Conservation (phyloP, 805 yeast genomes). For the Brettanomyces sp. region DNA sequence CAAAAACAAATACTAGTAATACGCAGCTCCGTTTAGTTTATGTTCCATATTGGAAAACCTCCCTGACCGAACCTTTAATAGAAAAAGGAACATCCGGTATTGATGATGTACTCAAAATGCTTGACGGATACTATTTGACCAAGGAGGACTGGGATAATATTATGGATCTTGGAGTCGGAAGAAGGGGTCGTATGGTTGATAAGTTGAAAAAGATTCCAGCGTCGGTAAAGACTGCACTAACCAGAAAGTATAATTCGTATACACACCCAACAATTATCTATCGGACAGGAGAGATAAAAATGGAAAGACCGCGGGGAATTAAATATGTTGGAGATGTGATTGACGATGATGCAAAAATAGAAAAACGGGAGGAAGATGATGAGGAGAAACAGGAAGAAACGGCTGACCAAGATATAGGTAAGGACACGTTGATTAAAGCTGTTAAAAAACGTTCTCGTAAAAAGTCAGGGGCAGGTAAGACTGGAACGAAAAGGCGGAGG, state of each 20-base stretch:
- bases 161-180: constrained; percentile 75
- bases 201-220: constrained; percentile 59
- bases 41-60: constrained; percentile 52
- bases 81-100: constrained; percentile 54
- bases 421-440: constrained; percentile 56
- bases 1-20: constrained; percentile 70
- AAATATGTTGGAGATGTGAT: constrained; percentile 53
- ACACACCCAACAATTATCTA: constrained; percentile 82
- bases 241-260: constrained; percentile 67
- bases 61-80: constrained; percentile 50
- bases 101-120: constrained; percentile 48
- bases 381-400: constrained; percentile 31
- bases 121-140: constrained; percentile 82
- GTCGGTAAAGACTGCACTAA: constrained; percentile 74
- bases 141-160: constrained; percentile 89
- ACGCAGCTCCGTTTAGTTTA: constrained; percentile 68
- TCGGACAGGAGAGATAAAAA: constrained; percentile 54
- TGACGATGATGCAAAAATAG: constrained; percentile 39
- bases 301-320: constrained; percentile 17
- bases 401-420: constrained; percentile 39
- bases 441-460: constrained; percentile 14
- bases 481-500: constrained; percentile 4
- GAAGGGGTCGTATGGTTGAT: constrained; percentile 29
- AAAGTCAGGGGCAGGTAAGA: constrained; percentile 3
- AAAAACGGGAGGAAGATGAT: constrained; percentile 32